phyloP scores from a whole-genome alignment of 257 asterid genomes.

The Leptodermis oblonga region DNA sequence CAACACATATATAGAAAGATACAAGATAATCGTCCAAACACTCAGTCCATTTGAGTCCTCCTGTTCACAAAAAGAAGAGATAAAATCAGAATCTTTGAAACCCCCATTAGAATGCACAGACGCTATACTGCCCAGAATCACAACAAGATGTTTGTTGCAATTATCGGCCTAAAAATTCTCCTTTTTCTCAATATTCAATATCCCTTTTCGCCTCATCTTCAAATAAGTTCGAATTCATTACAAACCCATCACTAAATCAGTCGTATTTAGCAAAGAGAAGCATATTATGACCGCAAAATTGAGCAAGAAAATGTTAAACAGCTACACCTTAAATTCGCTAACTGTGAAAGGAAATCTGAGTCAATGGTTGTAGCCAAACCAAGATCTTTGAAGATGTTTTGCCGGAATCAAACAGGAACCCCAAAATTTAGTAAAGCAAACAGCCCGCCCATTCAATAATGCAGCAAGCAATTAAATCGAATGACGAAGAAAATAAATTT shows the following conservation, averaged over 20 bases:
- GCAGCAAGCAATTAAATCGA: neutral
- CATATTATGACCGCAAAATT: neutral
- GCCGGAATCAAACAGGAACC: neutral
- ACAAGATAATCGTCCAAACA: slow-evolving; percentile 19
- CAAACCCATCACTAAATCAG: neutral
- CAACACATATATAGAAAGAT: slow-evolving; percentile 16
- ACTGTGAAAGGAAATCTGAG: neutral
- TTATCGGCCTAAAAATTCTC: neutral
- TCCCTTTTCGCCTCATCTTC: neutral
- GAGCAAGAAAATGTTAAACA: neutral
- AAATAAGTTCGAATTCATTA: neutral
- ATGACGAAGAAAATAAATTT: neutral
- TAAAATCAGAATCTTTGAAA: neutral
- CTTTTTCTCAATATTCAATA: neutral
- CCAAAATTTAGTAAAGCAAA: too few relatives aligned
- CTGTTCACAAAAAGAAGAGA: slow-evolving; percentile 18
- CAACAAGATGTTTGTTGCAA: neutral
- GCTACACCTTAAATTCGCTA: neutral
- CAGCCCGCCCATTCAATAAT: neutral
- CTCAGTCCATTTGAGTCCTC: slow-evolving; percentile 30
- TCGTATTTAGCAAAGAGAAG: neutral
- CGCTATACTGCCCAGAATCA: neutral
- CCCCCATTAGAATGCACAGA: neutral
- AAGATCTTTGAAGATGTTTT: neutral
- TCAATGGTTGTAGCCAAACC: neutral